These are phyloP conservation scores for Phaeolepiota aurea DNA, from an alignment of 768 basidiomycete genomes.

Conservation along the genomic window DNA sequence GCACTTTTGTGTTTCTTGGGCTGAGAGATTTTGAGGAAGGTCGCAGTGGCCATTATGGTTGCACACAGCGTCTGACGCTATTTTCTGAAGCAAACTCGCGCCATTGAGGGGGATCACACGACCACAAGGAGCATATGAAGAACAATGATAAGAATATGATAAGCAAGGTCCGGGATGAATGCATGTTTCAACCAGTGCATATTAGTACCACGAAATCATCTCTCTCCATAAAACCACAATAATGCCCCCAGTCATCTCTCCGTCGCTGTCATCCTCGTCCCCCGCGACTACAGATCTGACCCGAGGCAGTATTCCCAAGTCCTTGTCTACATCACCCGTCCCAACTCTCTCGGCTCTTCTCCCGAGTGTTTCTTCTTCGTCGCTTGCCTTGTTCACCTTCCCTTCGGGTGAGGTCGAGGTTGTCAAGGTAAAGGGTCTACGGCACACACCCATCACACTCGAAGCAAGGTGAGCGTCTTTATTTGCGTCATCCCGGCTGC, in stretches of 20 bases:
- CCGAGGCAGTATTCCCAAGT: constrained; percentile 8
- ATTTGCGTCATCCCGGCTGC: constrained; percentile 7
- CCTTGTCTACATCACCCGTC: constrained; percentile 24
- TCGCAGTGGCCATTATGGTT: too few species aligned
- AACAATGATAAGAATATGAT: too few species aligned
- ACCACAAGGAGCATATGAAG: too few species aligned
- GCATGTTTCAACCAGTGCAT: too few species aligned
- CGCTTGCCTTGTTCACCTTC: constrained; percentile 24
- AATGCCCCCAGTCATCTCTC: constrained; percentile 11
- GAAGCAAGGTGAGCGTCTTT: constrained; percentile 60
- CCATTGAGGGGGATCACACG: too few species aligned
- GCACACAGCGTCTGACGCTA: too few species aligned
- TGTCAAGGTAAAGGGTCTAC: constrained; percentile 50
- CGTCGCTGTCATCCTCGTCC: constrained; percentile 9
- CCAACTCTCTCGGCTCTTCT: constrained; percentile 21
- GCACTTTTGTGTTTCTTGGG: too few species aligned
- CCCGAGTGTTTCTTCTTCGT: constrained; percentile 21
- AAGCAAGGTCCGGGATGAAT: too few species aligned
- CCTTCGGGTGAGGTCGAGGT: constrained; percentile 29
- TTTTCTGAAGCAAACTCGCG: too few species aligned
- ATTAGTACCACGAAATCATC: too few species aligned
- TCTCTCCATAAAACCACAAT: not conserved
- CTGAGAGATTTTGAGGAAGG: too few species aligned
- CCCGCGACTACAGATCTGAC: constrained; percentile 9
- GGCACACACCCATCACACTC: constrained; percentile 44